Conservation (phyloP, 2,329 filamentous ascomycete genomes). For the Sclerotinia nivalis region DNA sequence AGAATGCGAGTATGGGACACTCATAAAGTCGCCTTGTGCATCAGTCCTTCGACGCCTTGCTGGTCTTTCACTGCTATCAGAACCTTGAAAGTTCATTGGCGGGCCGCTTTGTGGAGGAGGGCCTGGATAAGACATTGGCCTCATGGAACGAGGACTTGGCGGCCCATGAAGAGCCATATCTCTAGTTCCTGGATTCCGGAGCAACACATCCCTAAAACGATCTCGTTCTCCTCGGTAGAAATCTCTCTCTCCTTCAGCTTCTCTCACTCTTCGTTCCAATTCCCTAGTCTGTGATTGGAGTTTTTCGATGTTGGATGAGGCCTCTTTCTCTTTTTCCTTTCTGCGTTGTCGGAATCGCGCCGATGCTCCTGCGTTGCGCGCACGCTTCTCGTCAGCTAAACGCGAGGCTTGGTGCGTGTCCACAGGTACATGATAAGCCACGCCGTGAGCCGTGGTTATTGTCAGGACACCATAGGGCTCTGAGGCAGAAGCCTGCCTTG, state of each 20-base stretch:
- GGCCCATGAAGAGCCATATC: conserved; percentile 54
- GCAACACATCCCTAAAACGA: conserved; percentile 66
- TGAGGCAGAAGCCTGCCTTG: conserved; percentile 40
- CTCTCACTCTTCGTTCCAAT: conserved; percentile 55
- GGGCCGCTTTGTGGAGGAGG: conserved; percentile 30
- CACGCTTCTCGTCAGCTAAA: conserved; percentile 81
- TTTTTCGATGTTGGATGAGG: conserved; percentile 66
- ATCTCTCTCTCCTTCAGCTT: conserved; percentile 63
- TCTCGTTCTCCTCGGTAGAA: conserved; percentile 74
- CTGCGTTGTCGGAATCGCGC: conserved; percentile 78
- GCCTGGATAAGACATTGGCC: conserved; percentile 33
- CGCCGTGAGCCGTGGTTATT: conserved; percentile 51
- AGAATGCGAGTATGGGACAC: conserved; percentile 35
- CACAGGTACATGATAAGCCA: conserved; percentile 62
- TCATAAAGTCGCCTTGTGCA: conserved; percentile 37
- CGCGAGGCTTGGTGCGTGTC: conserved; percentile 81
- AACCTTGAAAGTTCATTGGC: conserved; percentile 29
- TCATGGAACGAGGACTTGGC: conserved; percentile 48
- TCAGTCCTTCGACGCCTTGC: conserved; percentile 40
- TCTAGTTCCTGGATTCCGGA: conserved; percentile 58
- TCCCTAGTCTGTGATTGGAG: conserved; percentile 71
- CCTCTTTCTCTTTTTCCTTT: conserved; percentile 79
- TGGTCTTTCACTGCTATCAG: conserved; percentile 34
- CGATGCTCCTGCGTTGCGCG: conserved; percentile 82
- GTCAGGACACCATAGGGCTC: conserved; percentile 41